A percentile compares a stretch with the other conserved stretches of the same genome.
Conservation (phyloP, 768 basidiomycete species). For the Suillus occidentalis region DNA sequence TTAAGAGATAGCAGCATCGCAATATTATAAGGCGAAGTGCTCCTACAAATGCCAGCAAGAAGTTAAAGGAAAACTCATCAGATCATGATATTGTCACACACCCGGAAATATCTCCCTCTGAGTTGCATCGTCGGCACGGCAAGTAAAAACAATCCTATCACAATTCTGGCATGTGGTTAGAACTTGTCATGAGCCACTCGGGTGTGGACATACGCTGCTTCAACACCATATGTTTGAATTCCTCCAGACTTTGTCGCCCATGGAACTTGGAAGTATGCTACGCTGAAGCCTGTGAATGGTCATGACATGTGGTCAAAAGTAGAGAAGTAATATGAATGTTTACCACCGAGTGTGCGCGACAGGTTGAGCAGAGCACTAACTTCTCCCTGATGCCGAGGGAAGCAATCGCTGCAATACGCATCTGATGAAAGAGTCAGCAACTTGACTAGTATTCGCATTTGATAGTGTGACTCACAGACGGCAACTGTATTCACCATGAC, state of each 20-base stretch:
- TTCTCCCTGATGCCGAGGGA: conserved; percentile 36
- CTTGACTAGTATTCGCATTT: neutral
- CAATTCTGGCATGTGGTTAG: conserved; percentile 24
- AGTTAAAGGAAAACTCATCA: neutral
- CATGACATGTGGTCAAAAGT: neutral
- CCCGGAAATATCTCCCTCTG: conserved; percentile 35
- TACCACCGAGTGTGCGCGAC: conserved; percentile 34
- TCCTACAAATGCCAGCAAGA: neutral
- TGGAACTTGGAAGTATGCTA: conserved; percentile 42
- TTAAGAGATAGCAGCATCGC: neutral
- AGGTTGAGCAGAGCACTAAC: conserved; percentile 45
- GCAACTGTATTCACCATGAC: conserved; percentile 42
- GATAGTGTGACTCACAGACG: conserved; percentile 30
- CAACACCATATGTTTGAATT: conserved; percentile 36
- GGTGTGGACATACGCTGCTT: conserved; percentile 34
- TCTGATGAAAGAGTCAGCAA: conserved; percentile 20
- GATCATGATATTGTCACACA: conserved; percentile 19
- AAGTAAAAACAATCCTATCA: conserved; percentile 34
- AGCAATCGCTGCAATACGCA: conserved; percentile 41
- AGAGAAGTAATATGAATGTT: conserved; percentile 7
- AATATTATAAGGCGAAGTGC: neutral
- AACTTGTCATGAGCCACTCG: neutral
- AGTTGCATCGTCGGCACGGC: conserved; percentile 37
- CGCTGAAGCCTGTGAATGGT: conserved; percentile 29
- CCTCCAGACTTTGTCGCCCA: conserved; percentile 39